Evolutionary conservation across 805 yeast genomes (phyloP).

Genomic region (Ogataea paraovalis): DNA sequence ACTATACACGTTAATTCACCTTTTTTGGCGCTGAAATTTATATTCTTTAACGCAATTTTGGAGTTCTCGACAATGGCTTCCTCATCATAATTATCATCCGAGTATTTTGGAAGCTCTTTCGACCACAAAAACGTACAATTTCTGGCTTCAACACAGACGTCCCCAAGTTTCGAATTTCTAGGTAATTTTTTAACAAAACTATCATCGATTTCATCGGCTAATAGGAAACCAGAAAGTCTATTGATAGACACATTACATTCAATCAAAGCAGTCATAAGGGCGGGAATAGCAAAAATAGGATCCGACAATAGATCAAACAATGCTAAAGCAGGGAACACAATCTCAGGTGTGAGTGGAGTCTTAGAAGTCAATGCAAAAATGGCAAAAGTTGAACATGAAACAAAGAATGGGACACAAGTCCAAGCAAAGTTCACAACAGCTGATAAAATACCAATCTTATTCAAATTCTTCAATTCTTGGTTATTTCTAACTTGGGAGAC

Average conservation of each 20-base stretch:
- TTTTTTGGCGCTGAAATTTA: constrained; percentile 46
- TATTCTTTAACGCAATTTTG: constrained; percentile 43
- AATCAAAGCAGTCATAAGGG: constrained; percentile 49
- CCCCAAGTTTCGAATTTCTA: constrained; percentile 23
- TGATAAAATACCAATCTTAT: constrained; percentile 43
- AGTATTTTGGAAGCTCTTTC: constrained; percentile 9
- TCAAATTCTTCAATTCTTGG: constrained; percentile 49
- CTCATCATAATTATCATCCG: constrained; percentile 34
- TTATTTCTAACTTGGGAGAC: constrained; percentile 53
- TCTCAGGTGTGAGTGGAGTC: constrained; percentile 57
- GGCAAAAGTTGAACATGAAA: constrained; percentile 58
- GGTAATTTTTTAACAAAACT: constrained; percentile 28
- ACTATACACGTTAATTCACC: constrained; percentile 57
- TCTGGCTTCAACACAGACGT: constrained; percentile 37
- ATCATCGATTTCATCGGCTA: constrained; percentile 38
- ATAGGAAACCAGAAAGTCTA: constrained; percentile 48
- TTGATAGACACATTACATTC: constrained; percentile 57
- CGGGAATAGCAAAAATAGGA: constrained; percentile 59
- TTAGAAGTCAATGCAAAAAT: constrained; percentile 43
- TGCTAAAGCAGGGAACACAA: constrained; percentile 66
- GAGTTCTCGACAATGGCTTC: constrained; percentile 35
- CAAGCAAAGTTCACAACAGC: constrained; percentile 52
- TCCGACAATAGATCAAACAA: constrained; percentile 54
- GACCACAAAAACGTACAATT: constrained; percentile 56
- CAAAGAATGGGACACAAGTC: constrained; percentile 62